Percentiles rank a stretch among this genome's conserved stretches.
Evolutionary conservation across 306 rosid genomes (phyloP).

Genomic region (Datisca glomerata): DNA sequence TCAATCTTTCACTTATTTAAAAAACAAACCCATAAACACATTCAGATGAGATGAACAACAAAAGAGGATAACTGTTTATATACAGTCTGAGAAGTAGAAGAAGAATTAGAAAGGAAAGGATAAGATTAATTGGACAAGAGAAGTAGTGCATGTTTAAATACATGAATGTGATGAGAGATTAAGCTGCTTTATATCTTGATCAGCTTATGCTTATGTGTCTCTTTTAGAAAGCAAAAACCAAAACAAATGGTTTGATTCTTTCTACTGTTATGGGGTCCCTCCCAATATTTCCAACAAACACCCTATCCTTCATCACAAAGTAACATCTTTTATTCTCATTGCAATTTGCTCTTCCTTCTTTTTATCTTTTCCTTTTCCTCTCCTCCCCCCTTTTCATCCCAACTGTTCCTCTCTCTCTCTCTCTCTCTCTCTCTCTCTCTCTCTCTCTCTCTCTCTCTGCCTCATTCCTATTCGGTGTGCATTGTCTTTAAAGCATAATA

Average conservation of each 20-base stretch:
- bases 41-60: too few species aligned
- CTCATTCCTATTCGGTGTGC: slow-evolving; percentile 10
- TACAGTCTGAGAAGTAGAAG: too few species aligned
- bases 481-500: slow-evolving; percentile 26
- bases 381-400: slow-evolving; percentile 28
- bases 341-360: slow-evolving; percentile 21
- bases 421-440: slow-evolving; percentile 7
- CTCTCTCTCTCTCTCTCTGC: slow-evolving; percentile 15
- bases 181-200: slow-evolving; percentile 23
- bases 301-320: slow-evolving; percentile 60
- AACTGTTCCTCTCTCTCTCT: slow-evolving; percentile 12
- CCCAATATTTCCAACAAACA: slow-evolving; percentile 7
- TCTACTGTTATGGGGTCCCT: too few species aligned
- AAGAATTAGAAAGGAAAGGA: too few species aligned
- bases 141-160: too few species aligned
- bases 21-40: too few species aligned
- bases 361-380: slow-evolving; percentile 13
- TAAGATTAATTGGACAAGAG: too few species aligned
- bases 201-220: slow-evolving; percentile 12
- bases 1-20: too few species aligned
- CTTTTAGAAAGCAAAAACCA: slow-evolving; percentile 28
- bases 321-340: slow-evolving; percentile 31
- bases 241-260: slow-evolving; percentile 20
- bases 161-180: too few species aligned
- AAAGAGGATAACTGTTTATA: too few species aligned